Base-by-base conservation (phyloP, 2,329 filamentous ascomycete genomes). In the Xylaria sp. region DNA sequence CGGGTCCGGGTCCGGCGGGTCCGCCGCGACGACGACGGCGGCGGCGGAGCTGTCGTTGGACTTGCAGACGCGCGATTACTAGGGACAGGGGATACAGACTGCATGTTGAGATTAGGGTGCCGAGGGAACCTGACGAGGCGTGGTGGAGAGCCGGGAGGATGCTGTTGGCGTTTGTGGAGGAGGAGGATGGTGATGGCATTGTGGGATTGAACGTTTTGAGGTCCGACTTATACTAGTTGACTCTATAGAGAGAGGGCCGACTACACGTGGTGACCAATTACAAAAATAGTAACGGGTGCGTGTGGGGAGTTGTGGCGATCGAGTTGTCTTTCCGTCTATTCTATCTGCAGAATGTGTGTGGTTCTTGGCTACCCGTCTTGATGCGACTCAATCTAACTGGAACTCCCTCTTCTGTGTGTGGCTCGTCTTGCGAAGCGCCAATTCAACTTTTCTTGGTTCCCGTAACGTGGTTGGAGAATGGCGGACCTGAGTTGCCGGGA, bases 41-140 rank as follows among this genome's bases (percentile, higher is more conserved):
- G 23, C 23, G 23, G 23, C 80, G 82, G 17, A 89, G 80, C 73
- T 87, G 88, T 48, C 86, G 86, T 81, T 96, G 93, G 3, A 93
- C 91, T 80, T 97, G 93, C 56, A 97, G 86, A 33, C 93, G 88
- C 31, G 93, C 94, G 64, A 93, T 91, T 70, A 96, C 88, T 51
- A 97, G 87, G 75, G 93, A 92, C 66, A 97, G 86, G 1, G 94
- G 94, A 77, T 97, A 97, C 6, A 93, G 89, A 63, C 89, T 81
- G 56, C 93, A 85, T 74, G 94, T 95, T 11, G 93, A 92, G 68
- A 95, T 86, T 17, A 92, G 91, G 0, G 93, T 92, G 42, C 93
- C 93, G 0, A 90, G 83, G 5, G 93, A 92, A 60, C 94, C 94
- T 4, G 93, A 93, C 38, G 93, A 80, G 63, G 93, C 94, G 82